Evolutionary conservation across 257 asterid species (phyloP), one percentile per base, ranked within the genome.

Genomic region (Fraxinus excelsior): DNA sequence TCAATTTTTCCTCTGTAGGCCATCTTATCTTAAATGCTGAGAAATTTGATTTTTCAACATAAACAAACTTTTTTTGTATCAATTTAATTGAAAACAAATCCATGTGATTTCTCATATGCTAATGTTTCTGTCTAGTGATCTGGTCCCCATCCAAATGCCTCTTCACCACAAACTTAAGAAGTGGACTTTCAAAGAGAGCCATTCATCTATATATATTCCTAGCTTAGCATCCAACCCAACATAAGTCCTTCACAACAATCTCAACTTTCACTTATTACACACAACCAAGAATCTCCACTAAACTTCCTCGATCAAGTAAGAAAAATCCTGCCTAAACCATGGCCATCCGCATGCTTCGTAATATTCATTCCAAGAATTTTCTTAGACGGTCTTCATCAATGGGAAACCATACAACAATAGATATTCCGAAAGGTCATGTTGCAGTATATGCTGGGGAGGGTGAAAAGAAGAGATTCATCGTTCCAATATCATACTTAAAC

Each of bases 371-470:
- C 3, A 69, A 32, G 90, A 84, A 80, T 80, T 84, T 78, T 78
- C 86, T 83, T 74, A 80, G 70, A 85, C 76, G 87, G 49, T 83
- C 80, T 73, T 85, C 32, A 78, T 81, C 85, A 0, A 16, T 21
- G 3, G 83, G 77, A 72, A 81, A 42, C 67, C 76, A 75, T 58
- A 51, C 81, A 31, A 14, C 65, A 32, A 25, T 80, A 28, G 81
- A 79, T 9, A 88, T 86, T 31, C 94, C 93, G 18, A 91, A 88
- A 66, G 93, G 97, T 7, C 90, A 88, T 69, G 60, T 85, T 2
- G 93, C 84, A 14, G 88, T 91, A 14, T 91, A 89, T 70, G 93
- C 88, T 26, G 93, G 96, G 1, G 83, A 84, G 76, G 64, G 32
- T 25, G 74, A 87, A 31, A 84, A 75, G 81, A 85, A 81, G 40